Conservation (phyloP, 257 asterid genomes). For the Solanum pennellii region DNA sequence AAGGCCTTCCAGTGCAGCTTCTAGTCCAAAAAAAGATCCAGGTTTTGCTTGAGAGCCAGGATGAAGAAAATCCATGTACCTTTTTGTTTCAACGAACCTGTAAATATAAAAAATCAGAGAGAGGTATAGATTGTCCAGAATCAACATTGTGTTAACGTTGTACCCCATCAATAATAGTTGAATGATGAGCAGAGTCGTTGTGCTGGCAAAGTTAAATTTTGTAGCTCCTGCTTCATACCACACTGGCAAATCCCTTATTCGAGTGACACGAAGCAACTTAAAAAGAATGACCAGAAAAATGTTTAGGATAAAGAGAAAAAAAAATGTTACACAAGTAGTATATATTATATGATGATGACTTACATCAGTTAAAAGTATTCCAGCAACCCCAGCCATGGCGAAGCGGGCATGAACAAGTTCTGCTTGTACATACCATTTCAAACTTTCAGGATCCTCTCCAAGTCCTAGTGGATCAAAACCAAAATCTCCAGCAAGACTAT, state of each 20-base stretch:
- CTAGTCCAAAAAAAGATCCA: slow-evolving; percentile 75
- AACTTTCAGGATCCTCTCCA: slow-evolving; percentile 82
- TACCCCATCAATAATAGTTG: slow-evolving; percentile 91
- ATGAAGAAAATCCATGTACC: slow-evolving; percentile 67
- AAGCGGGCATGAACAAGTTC: slow-evolving; percentile 85
- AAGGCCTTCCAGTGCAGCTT: slow-evolving; percentile 69
- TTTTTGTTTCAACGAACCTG: slow-evolving; percentile 76
- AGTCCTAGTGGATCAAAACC: slow-evolving; percentile 92
- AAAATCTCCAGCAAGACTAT: slow-evolving; percentile 75
- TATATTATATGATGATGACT: background rate
- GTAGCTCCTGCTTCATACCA: slow-evolving; percentile 96
- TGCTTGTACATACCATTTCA: slow-evolving; percentile 88
- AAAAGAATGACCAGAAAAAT: slow-evolving; percentile 3
- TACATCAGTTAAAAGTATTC: slow-evolving; percentile 75
- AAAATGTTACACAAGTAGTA: background rate
- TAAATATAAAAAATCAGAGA: background rate
- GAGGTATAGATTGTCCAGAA: background rate
- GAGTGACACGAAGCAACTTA: slow-evolving; percentile 75
- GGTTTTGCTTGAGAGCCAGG: slow-evolving; percentile 88
- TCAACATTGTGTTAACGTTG: background rate
- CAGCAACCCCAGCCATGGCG: slow-evolving; percentile 97
- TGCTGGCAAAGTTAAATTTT: slow-evolving; percentile 60
- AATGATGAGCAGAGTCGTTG: slow-evolving; percentile 53
- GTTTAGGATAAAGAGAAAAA: background rate
- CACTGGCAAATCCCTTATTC: slow-evolving; percentile 60